A percentile compares a stretch with the other conserved stretches of the same genome.
Conservation (phyloP, 805 yeast genomes). For the Candida ascalaphidarum region DNA sequence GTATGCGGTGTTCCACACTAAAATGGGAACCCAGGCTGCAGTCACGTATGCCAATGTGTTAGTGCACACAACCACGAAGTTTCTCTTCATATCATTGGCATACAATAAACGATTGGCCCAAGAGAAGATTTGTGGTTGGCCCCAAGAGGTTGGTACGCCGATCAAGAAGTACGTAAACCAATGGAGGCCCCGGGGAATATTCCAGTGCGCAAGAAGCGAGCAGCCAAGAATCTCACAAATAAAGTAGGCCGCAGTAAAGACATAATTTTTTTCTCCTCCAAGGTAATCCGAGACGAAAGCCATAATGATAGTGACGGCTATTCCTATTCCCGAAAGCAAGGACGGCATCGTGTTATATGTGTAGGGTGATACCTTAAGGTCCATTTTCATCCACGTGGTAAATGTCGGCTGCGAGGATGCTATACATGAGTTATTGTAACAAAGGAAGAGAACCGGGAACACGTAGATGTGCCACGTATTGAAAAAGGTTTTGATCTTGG, state of each 20-base stretch:
- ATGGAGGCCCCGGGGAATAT: slow-evolving; percentile 12
- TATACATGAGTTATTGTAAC: slow-evolving; percentile 29
- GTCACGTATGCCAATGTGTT: slow-evolving; percentile 32
- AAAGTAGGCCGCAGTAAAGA: slow-evolving; percentile 7
- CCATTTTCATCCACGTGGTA: slow-evolving; percentile 36
- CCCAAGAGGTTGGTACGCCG: slow-evolving; percentile 11
- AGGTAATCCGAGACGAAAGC: slow-evolving; percentile 29
- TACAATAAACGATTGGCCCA: slow-evolving; percentile 13
- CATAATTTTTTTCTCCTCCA: slow-evolving; percentile 16
- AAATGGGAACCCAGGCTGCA: slow-evolving; percentile 29
- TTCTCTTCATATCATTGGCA: slow-evolving; percentile 10
- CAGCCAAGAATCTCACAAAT: slow-evolving; percentile 10
- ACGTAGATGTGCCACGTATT: slow-evolving; percentile 41
- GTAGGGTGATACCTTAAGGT: slow-evolving; percentile 18
- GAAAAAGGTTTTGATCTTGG: slow-evolving; percentile 32
- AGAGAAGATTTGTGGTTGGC: slow-evolving; percentile 13
- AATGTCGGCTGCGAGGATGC: slow-evolving; percentile 31
- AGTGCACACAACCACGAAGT: slow-evolving; percentile 28
- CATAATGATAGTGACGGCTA: slow-evolving; percentile 22
- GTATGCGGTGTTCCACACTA: slow-evolving; percentile 30
- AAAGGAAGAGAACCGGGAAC: slow-evolving; percentile 33
- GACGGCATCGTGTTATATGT: slow-evolving; percentile 36
- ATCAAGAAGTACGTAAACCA: slow-evolving; percentile 11
- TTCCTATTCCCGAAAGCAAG: slow-evolving; percentile 27
- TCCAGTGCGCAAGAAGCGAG: slow-evolving; percentile 8